These are phyloP conservation scores for Petunia hybrid DNA, from an alignment of 305 asterid genomes.

Conservation along the genomic window DNA sequence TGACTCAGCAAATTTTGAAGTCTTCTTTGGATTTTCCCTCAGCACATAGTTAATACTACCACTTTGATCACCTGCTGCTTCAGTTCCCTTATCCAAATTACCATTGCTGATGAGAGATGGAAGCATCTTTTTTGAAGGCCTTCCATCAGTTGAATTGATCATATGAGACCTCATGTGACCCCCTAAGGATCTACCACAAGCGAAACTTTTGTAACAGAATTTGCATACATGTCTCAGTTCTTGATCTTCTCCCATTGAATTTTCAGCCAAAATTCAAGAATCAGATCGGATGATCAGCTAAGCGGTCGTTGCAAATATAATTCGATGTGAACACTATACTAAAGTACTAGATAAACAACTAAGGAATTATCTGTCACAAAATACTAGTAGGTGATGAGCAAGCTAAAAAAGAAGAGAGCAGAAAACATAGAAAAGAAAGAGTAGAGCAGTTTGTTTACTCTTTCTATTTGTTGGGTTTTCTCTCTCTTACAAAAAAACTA, in stretches of 20 bases:
- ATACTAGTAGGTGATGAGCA: background rate
- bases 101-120: conserved; percentile 41
- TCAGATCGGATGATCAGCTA: conserved; percentile 7
- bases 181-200: conserved; percentile 87
- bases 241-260: conserved; percentile 58
- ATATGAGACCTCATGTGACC: conserved; percentile 91
- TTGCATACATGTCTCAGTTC: conserved; percentile 63
- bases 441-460: background rate
- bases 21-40: conserved; percentile 52
- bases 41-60: conserved; percentile 36
- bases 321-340: no score
- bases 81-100: conserved; percentile 1
- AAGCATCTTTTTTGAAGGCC: conserved; percentile 54
- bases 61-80: background rate
- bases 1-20: conserved; percentile 39
- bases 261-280: conserved; percentile 25
- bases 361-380: background rate
- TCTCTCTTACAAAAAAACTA: conserved; percentile 33
- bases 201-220: conserved; percentile 72
- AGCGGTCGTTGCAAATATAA: background rate
- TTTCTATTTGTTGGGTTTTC: background rate
- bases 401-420: background rate
- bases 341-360: no score
- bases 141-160: conserved; percentile 54
- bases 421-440: background rate